Conservation (phyloP, 441 rosid genomes). For the Populus hybrid region DNA sequence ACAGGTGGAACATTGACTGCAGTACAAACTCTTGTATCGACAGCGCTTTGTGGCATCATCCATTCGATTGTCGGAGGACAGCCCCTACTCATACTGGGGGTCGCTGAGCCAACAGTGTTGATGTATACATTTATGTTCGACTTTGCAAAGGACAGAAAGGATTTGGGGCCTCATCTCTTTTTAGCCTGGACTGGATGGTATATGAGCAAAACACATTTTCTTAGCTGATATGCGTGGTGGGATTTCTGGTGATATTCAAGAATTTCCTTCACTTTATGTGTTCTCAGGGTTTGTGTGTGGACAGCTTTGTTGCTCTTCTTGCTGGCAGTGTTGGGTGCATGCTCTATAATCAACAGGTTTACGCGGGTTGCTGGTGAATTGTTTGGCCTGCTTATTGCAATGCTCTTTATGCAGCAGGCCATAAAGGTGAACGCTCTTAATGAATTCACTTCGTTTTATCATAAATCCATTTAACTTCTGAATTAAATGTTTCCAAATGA, state of each 20-base stretch:
- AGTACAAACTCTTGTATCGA: conserved; percentile 78
- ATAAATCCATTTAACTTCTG: conserved; percentile 2
- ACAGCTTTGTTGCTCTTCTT: conserved; percentile 68
- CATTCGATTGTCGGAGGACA: conserved; percentile 77
- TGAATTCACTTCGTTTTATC: conserved; percentile 4
- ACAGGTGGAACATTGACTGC: conserved; percentile 72
- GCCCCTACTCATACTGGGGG: conserved; percentile 78
- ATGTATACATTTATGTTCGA: conserved; percentile 78
- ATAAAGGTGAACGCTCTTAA: conserved; percentile 47
- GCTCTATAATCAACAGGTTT: conserved; percentile 80
- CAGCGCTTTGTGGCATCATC: conserved; percentile 68
- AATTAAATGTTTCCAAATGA: conserved; percentile 12
- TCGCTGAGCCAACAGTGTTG: conserved; percentile 82
- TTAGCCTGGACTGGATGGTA: conserved; percentile 90
- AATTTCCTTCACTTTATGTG: conserved; percentile 19
- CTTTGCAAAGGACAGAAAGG: conserved; percentile 70
- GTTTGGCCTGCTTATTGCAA: conserved; percentile 79
- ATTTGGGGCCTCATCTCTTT: conserved; percentile 66
- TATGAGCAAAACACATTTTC: conserved; percentile 11
- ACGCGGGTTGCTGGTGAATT: conserved; percentile 83
- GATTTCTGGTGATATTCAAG: conserved; percentile 24
- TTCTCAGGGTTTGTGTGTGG: conserved; percentile 76
- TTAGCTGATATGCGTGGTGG: conserved; percentile 10
- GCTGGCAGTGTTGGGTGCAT: conserved; percentile 66
- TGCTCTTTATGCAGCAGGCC: conserved; percentile 88